Base-by-base conservation (phyloP, 768 basidiomycete genomes). In the Auricularia sp. region DNA sequence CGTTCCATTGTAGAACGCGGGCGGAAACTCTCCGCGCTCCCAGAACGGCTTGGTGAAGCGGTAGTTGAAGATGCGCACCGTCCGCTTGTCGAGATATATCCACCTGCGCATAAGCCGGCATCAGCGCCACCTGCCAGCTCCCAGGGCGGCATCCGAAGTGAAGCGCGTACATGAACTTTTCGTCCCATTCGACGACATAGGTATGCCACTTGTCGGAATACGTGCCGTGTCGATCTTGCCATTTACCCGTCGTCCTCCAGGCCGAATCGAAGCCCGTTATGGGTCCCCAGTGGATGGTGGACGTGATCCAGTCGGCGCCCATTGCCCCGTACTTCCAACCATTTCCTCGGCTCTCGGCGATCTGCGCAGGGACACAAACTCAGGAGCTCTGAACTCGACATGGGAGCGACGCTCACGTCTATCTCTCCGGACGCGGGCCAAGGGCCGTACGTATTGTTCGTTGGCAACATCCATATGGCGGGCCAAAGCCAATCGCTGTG, bases 381-480 rank as follows among this genome's bases (percentile, higher is more conserved):
- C 16, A 56, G 7, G 23, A 11, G 10, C n/a, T 54, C 51, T n/a
- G 29, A 18, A 39, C 39, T 39, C 39, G 39, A 39, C 39, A 39
- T 2, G 34, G 7, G 60, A 34, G 61, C 11, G 14, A 16, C 18
- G 70, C 73, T 63, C 63, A 76, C 74, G 61, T 76, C 74, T 63
- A 78, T 76, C 64, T 77, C 70, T n/a, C 77, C 77, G 35, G 69
- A 64, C 1, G 67, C 64, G 3, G 75, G 77, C 71, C 73, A 76
- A 14, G 82, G 74, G 1, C 89, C 88, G 65, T 90, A 90, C 0
- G 80, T 79, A 64, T 79, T 77, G 68, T 87, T 79, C 47, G 80
- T 81, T 3, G 88, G 88, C 58, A 91, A 80, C 87, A 91, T 88
- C 87, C 87, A 90, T 59, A 90, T 81, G 0, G 87, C 88, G 7